A percentile compares a stretch with the other conserved stretches of the same genome.
Evolutionary conservation across 129 eudicot species (phyloP).

Genomic region (Erigeron canadensis): DNA sequence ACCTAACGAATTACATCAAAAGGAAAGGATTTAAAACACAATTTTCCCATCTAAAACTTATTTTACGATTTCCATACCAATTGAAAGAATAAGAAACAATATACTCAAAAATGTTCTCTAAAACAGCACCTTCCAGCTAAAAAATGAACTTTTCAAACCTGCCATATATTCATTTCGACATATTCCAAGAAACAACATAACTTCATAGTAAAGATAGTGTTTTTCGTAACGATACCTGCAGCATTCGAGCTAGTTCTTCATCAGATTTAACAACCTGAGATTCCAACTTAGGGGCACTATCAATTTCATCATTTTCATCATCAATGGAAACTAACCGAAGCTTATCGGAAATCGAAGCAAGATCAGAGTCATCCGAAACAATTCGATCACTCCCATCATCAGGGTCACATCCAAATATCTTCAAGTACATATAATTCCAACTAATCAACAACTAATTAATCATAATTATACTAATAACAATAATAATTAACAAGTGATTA

Average conservation of each 20-base stretch:
- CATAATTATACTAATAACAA: background rate
- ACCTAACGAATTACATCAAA: no score
- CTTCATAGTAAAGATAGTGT: no score
- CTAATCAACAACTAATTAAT: no score
- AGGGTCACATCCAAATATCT: conserved; percentile 60
- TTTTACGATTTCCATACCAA: no score
- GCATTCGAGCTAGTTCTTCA: conserved; percentile 79
- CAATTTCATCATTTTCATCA: conserved; percentile 17
- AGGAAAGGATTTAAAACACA: no score
- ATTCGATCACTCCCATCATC: conserved; percentile 33
- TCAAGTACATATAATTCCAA: background rate
- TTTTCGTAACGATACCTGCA: conserved; percentile 52
- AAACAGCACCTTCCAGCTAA: no score
- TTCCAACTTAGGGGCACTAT: conserved; percentile 30
- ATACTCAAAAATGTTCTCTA: no score
- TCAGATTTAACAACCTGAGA: conserved; percentile 46
- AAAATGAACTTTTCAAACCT: no score
- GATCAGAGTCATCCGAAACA: conserved; percentile 71
- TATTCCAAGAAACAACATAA: no score
- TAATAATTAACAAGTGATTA: background rate
- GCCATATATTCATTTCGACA: no score
- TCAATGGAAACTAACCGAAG: conserved; percentile 59
- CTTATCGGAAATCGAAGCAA: conserved; percentile 49
- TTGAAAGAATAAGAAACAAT: no score
- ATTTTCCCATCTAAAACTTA: no score